Conservation (phyloP, 2,329 filamentous ascomycete genomes). For the Claviceps humidiphila region DNA sequence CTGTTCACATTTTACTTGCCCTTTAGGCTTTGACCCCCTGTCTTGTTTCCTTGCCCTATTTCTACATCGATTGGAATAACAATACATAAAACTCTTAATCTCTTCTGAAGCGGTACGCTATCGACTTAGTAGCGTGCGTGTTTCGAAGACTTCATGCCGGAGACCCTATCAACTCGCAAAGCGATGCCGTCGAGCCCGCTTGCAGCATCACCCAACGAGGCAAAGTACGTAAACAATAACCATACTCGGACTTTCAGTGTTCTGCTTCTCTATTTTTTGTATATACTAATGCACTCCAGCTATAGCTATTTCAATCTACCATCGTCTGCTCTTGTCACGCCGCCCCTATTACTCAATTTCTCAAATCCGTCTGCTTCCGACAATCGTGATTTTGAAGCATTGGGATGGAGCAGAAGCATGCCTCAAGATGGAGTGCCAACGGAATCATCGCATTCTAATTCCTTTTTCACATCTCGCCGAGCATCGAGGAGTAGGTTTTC, state of each 20-base stretch:
- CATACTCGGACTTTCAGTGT: neutral
- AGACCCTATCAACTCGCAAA: conserved; percentile 2
- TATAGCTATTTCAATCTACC: conserved; percentile 22
- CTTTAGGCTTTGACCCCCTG: neutral
- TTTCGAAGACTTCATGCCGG: conserved; percentile 10
- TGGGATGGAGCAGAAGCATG: conserved; percentile 4
- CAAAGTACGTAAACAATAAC: conserved; percentile 12
- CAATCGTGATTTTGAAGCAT: neutral
- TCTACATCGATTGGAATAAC: neutral
- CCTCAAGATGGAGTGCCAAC: neutral
- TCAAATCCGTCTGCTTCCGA: conserved; percentile 3
- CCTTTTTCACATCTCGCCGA: conserved; percentile 1
- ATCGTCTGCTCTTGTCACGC: conserved; percentile 5
- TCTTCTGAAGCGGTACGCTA: neutral
- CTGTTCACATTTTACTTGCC: no score
- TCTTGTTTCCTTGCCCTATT: neutral
- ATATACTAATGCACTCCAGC: neutral
- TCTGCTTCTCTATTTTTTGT: neutral
- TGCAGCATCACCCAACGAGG: conserved; percentile 6
- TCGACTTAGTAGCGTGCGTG: neutral
- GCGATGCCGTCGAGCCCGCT: conserved; percentile 1
- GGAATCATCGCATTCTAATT: neutral
- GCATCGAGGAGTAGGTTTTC: neutral
- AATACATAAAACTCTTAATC: neutral
- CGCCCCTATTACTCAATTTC: conserved; percentile 10